Conservation (phyloP, 768 basidiomycete genomes). For the Floccularia luteovirens region DNA sequence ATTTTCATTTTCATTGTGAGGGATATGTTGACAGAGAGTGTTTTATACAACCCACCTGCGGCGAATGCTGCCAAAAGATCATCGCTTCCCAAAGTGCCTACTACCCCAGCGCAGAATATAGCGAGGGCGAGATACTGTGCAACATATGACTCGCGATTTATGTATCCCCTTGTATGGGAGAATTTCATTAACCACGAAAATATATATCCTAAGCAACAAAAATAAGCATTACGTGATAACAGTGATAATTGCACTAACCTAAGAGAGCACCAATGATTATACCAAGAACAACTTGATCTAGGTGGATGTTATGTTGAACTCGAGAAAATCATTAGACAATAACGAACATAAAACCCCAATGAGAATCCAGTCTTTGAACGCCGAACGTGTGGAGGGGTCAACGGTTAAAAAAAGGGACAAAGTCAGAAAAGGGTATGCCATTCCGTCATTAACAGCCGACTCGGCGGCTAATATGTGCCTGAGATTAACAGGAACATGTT, state of each 20-base stretch:
- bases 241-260: slow-evolving; percentile 1
- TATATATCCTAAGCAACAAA: slow-evolving; percentile 36
- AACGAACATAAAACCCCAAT: slow-evolving; percentile 74
- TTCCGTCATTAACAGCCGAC: slow-evolving; percentile 91
- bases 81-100: slow-evolving; percentile 75
- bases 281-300: slow-evolving; percentile 81
- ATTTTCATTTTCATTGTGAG: not conserved
- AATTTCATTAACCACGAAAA: slow-evolving; percentile 70
- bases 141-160: slow-evolving; percentile 65
- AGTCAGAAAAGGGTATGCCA: slow-evolving; percentile 89
- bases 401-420: slow-evolving; percentile 81
- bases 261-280: slow-evolving; percentile 44
- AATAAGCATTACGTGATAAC: not conserved
- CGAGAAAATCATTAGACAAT: not conserved
- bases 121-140: slow-evolving; percentile 76
- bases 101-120: slow-evolving; percentile 71
- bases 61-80: slow-evolving; percentile 89
- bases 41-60: slow-evolving; percentile 50
- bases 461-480: slow-evolving; percentile 82
- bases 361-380: slow-evolving; percentile 80
- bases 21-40: not conserved
- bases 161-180: slow-evolving; percentile 18
- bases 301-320: not conserved
- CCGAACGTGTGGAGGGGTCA: slow-evolving; percentile 51
- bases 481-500: slow-evolving; percentile 66